Evolutionary conservation across 768 basidiomycete species (phyloP).

Genomic region (Mycena capillaripes): DNA sequence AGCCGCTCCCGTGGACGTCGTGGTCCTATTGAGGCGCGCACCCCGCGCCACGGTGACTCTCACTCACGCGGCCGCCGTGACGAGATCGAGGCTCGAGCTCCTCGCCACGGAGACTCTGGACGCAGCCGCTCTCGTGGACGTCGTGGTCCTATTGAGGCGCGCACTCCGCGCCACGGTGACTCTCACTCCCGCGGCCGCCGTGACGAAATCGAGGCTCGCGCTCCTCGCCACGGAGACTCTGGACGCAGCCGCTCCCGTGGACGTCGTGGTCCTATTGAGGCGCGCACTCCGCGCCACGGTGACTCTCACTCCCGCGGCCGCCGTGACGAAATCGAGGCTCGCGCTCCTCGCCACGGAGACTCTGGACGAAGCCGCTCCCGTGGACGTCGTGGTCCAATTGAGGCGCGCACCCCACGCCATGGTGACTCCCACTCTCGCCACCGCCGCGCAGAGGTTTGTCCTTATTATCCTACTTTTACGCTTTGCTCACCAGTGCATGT

Average conservation of each 20-base stretch:
- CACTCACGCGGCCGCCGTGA: not conserved
- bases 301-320: slow-evolving; percentile 16
- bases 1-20: slow-evolving; percentile 19
- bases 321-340: not conserved
- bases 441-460: not conserved
- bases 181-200: slow-evolving; percentile 8
- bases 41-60: slow-evolving; percentile 1
- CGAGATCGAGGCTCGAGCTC: not conserved
- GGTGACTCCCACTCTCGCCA: slow-evolving; percentile 13
- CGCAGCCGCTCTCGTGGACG: slow-evolving; percentile 13
- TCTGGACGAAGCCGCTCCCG: not conserved
- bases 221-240: slow-evolving; percentile 20
- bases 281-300: slow-evolving; percentile 15
- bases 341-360: not conserved
- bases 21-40: not conserved
- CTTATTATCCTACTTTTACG: not conserved
- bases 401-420: slow-evolving; percentile 19
- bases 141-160: not conserved
- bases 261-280: slow-evolving; percentile 1
- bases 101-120: slow-evolving; percentile 17
- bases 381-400: slow-evolving; percentile 1
- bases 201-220: not conserved
- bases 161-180: not conserved
- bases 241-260: slow-evolving; percentile 5
- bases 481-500: not conserved